Base-by-base conservation (phyloP, 2,329 filamentous ascomycete species). In the Podosphaera fusca region DNA sequence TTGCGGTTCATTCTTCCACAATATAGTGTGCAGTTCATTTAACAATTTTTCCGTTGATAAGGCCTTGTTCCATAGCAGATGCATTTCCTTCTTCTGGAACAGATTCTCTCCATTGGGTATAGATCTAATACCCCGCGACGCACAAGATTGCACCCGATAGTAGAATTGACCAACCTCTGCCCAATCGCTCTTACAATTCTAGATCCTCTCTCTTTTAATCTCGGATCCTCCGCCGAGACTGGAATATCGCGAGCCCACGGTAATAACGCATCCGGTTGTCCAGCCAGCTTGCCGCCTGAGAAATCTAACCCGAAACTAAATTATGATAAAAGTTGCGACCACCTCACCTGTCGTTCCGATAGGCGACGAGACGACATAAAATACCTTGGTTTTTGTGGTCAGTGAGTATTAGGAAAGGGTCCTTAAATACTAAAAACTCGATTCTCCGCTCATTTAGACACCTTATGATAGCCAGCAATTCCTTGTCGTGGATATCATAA, bases 401-500 rank as follows among this genome's bases (percentile, higher is more conserved):
- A 4, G 33, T 54, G 14, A 58, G 34, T 10, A 59, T 53, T 49
- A 42, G 2, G 12, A 58, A 55, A 6, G 7, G 14, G 6, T 50
- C 7, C 7, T 47, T 6, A 29, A 35, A 31, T 3, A 57, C 55
- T 4, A 55, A 5, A 1, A 58, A 36, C 21, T 60, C 55, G 10
- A 29, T 34, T 38, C 59, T 47, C 49, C 35, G 60, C 2, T 58
- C 14, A 38, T 60, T 35, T 4, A 62, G 47, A 35, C 33, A 56
- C n/a, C 50, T 53, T 2, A 69, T 51, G 21, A 68, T 67, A 2
- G 63, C 64, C 1, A 69, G 51, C 0, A 69, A 59, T 58, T 67
- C 66, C 50, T 67, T 64, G 55, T 68, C 56, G 51, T 69, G 61
- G 21, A 66, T 66, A 21, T 67, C 51, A 55, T 69, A 69, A 56